Base-by-base conservation (phyloP, 192 early-diverging fungal genomes). In the Coemansia sp. region DNA sequence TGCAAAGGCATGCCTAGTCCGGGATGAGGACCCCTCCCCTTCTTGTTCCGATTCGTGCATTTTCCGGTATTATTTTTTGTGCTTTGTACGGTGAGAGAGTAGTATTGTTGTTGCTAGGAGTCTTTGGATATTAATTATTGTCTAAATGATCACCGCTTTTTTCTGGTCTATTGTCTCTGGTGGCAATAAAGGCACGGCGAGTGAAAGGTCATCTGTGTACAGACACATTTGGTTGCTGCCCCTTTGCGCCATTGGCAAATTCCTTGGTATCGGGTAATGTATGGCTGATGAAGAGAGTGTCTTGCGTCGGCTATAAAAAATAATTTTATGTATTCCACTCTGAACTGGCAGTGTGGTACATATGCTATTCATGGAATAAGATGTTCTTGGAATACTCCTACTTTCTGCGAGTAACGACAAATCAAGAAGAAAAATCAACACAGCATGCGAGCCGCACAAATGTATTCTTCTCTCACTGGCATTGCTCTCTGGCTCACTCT, bases 21-120 rank as follows among this genome's bases (percentile, higher is more conserved):
- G 35, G 52, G 20, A 64, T 55, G 47, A 26, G 2, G 47, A 64
- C 71, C 47, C 59, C 45, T 68, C 59, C 53, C 52, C 26, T 50
- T 12, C 11, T 26, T 21, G 23, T 55, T 61, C 41, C 35, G 37
- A 31, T 42, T 25, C 59, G 39, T 68, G 68, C 68, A 63, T 48
- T 23, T 23, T 41, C 20, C 48, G n/a, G 26, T 23, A 28, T 25
- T 38, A 39, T 61, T 61, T n/a, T 28, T 45, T 55, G 48, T 12
- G 31, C 33, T 61, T 53, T 61, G 59, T 41, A 16, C 36, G 62
- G 42, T 4, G n/a, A 2, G 42, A 6, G 42, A 13, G 42, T 18
- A n/a, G 21, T 47, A 50, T 50, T 50, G 47, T 50, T 25, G n/a
- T 10, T 12, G 21, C 25, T 25, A 26, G 21, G n/a, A 43, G 12